Conservation (phyloP, 2,329 filamentous ascomycete genomes). For the Diaporthe vexans region DNA sequence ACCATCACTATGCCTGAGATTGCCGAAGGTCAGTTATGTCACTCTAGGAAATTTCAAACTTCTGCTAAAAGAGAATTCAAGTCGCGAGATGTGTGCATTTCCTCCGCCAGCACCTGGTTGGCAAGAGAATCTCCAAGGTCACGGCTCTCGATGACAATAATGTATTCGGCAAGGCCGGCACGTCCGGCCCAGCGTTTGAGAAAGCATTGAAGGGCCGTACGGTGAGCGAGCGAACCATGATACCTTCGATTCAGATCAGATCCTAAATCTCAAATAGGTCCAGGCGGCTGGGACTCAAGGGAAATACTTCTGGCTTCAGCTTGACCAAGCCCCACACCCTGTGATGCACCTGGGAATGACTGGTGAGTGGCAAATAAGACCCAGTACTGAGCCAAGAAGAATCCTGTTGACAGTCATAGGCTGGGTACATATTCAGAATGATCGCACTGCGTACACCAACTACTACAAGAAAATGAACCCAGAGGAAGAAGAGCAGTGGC, state of each 20-base stretch:
- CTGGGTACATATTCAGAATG: slow-evolving; percentile 89
- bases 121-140: slow-evolving; percentile 81
- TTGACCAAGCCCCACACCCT: slow-evolving; percentile 85
- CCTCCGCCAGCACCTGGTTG: slow-evolving; percentile 85
- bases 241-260: neutral
- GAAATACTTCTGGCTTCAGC: slow-evolving; percentile 91
- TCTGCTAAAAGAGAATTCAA: slow-evolving; percentile 46
- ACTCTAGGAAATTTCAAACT: neutral
- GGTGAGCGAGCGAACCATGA: slow-evolving; percentile 47
- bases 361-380: slow-evolving; percentile 52
- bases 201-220: slow-evolving; percentile 81
- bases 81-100: slow-evolving; percentile 90
- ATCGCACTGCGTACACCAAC: slow-evolving; percentile 82
- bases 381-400: slow-evolving; percentile 45
- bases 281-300: slow-evolving; percentile 84
- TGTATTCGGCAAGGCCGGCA: slow-evolving; percentile 92
- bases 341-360: slow-evolving; percentile 90
- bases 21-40: slow-evolving; percentile 63
- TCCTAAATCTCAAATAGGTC: slow-evolving; percentile 54
- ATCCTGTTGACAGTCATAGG: slow-evolving; percentile 65
- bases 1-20: slow-evolving; percentile 70
- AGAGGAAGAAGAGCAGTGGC: slow-evolving; percentile 77
- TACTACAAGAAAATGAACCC: slow-evolving; percentile 82
- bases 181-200: slow-evolving; percentile 80
- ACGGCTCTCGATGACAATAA: slow-evolving; percentile 83